A percentile compares a stretch with the other conserved stretches of the same genome.
Conservation (phyloP, 192 early-diverging fungal genomes). For the Rhizophagus sp. region DNA sequence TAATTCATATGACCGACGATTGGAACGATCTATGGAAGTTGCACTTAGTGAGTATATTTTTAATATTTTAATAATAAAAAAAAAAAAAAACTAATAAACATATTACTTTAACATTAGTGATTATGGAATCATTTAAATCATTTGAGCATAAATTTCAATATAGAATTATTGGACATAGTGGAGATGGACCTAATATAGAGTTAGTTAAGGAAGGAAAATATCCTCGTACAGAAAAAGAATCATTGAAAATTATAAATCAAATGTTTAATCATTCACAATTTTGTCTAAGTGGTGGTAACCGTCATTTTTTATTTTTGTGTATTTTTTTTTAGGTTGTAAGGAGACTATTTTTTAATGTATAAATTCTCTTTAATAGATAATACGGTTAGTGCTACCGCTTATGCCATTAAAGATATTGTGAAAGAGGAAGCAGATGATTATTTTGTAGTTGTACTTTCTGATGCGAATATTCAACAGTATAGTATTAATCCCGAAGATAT, state of each 20-base stretch:
- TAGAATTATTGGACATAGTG: conserved; percentile 74
- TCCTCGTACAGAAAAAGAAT: conserved; percentile 79
- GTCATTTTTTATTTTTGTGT: not conserved
- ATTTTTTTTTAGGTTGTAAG: not conserved
- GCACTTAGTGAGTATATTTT: conserved; percentile 46
- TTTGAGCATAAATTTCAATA: conserved; percentile 83
- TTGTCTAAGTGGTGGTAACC: conserved; percentile 66
- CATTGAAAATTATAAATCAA: conserved; percentile 64
- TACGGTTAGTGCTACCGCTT: conserved; percentile 65
- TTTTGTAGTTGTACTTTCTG: conserved; percentile 75
- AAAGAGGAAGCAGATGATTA: conserved; percentile 79
- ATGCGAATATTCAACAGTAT: conserved; percentile 80
- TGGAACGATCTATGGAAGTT: conserved; percentile 65
- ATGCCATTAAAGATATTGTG: conserved; percentile 67
- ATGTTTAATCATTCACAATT: conserved; percentile 81
- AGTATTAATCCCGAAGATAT: conserved; percentile 73
- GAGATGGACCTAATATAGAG: conserved; percentile 71
- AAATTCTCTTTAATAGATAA: conserved; percentile 51
- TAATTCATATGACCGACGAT: conserved; percentile 60
- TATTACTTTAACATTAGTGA: conserved; percentile 36
- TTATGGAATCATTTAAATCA: conserved; percentile 73
- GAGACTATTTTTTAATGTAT: not conserved
- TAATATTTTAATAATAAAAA: not conserved
- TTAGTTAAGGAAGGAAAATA: conserved; percentile 71
- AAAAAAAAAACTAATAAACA: not conserved